Conservation (phyloP, 176 grass and related monocot species). For the Oryza australiensis region DNA sequence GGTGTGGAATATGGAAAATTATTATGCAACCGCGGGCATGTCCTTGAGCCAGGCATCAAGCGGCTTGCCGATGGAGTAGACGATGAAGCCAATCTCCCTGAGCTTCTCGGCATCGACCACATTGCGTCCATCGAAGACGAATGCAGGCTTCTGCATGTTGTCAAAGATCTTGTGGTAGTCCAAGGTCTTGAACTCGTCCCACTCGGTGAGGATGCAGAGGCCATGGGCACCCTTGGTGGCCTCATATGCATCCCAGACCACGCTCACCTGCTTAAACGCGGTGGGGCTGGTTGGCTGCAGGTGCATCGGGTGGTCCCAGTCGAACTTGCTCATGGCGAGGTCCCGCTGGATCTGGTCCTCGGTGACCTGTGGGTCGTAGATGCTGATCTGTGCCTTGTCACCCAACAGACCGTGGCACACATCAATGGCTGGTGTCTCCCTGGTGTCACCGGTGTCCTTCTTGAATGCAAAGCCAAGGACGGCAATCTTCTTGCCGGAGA, state of each 20-base stretch:
- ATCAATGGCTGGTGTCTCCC: constrained; percentile 81
- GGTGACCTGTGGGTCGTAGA: constrained; percentile 80
- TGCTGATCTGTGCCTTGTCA: constrained; percentile 76
- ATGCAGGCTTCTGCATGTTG: constrained; percentile 56
- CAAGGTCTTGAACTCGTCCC: constrained; percentile 51
- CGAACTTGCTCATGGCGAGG: constrained; percentile 83
- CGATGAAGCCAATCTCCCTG: constrained; percentile 18
- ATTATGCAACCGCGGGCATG: constrained; percentile 10
- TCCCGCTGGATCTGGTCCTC: constrained; percentile 87
- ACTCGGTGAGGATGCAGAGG: constrained; percentile 55
- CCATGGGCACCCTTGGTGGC: constrained; percentile 37
- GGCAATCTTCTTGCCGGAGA: constrained; percentile 18
- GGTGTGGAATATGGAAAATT: not conserved
- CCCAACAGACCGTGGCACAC: constrained; percentile 78
- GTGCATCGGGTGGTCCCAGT: constrained; percentile 90
- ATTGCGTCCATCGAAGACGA: constrained; percentile 52
- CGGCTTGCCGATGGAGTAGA: constrained; percentile 20
- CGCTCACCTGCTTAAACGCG: constrained; percentile 40
- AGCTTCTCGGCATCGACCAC: constrained; percentile 20
- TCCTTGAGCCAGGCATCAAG: constrained; percentile 22
- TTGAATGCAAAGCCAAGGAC: constrained; percentile 58
- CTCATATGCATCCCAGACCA: constrained; percentile 40
- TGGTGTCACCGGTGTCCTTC: constrained; percentile 88
- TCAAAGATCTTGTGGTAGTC: constrained; percentile 52
- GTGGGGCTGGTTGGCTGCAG: constrained; percentile 73